A percentile compares a stretch with the other conserved stretches of the same genome.
These are phyloP conservation scores for Apostasia shenzhenica DNA, from an alignment of 106 monocot species.

Conservation along the genomic window DNA sequence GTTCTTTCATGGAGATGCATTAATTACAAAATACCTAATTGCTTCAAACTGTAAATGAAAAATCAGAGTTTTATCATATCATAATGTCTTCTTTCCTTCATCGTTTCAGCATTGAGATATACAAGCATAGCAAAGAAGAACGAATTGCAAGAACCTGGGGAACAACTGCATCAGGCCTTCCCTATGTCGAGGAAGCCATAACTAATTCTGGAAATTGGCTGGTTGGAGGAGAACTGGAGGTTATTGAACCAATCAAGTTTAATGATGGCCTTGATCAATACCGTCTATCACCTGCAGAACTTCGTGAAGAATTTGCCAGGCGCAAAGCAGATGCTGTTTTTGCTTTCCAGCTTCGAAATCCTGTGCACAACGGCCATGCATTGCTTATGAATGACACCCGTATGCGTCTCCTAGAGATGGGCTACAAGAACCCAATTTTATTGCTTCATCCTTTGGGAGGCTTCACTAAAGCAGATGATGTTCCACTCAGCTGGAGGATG, in stretches of 20 bases:
- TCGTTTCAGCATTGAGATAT: slow-evolving; percentile 78
- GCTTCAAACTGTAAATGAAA: too few relatives aligned
- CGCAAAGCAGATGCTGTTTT: slow-evolving; percentile 94
- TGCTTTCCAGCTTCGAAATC: slow-evolving; percentile 91
- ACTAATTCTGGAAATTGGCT: slow-evolving; percentile 79
- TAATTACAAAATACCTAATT: too few relatives aligned
- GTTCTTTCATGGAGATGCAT: too few relatives aligned
- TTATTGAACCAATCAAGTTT: slow-evolving; percentile 83
- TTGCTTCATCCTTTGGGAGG: slow-evolving; percentile 88
- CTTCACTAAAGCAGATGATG: slow-evolving; percentile 93
- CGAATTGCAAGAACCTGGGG: slow-evolving; percentile 96
- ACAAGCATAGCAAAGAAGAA: slow-evolving; percentile 93
- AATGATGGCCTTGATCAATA: slow-evolving; percentile 85
- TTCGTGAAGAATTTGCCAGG: slow-evolving; percentile 67
- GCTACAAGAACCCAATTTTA: slow-evolving; percentile 77
- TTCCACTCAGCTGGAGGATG: slow-evolving; percentile 90
- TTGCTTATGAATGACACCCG: slow-evolving; percentile 91
- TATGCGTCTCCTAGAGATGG: slow-evolving; percentile 71
- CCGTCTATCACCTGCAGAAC: slow-evolving; percentile 75
- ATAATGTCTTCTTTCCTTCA: slow-evolving; percentile 1
- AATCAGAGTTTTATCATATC: too few relatives aligned
- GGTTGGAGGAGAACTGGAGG: slow-evolving; percentile 79
- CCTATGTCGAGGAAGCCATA: slow-evolving; percentile 84
- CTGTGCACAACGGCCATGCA: slow-evolving; percentile 96
- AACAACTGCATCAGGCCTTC: slow-evolving; percentile 74